Conservation (phyloP, 225 moss, liverwort and hornwort genomes). For the Marchantia polymorpha region DNA sequence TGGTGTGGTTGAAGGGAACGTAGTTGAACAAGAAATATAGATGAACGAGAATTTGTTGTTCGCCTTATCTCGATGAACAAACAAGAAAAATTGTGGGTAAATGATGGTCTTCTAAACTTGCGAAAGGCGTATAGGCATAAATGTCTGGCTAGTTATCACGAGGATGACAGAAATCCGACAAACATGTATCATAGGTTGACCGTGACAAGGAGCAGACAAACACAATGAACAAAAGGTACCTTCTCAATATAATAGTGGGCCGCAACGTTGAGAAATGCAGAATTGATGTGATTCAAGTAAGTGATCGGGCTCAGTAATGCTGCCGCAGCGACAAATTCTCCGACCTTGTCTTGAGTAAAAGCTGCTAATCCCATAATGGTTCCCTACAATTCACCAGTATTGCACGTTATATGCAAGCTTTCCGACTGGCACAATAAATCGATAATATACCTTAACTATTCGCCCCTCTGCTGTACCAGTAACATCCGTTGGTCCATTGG, state of each 20-base stretch:
- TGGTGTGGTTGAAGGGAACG: neutral
- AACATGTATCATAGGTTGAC: neutral
- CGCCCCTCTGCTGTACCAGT: too few relatives aligned
- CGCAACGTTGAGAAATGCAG: conserved; percentile 62
- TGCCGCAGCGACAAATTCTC: conserved; percentile 65
- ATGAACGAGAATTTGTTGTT: neutral
- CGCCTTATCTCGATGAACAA: neutral
- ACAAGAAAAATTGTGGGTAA: neutral
- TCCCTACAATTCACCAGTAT: conserved; percentile 47
- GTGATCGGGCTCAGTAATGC: conserved; percentile 88
- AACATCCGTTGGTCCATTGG: too few relatives aligned
- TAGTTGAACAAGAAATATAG: neutral
- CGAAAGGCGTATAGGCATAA: neutral
- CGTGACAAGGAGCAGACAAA: neutral
- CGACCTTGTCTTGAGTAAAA: conserved; percentile 57
- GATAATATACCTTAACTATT: too few relatives aligned
- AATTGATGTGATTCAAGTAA: conserved; percentile 82
- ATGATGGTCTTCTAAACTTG: neutral
- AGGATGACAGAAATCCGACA: neutral
- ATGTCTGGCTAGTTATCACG: neutral
- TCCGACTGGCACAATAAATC: too few relatives aligned
- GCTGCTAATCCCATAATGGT: conserved; percentile 93
- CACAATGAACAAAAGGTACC: conserved; percentile 2
- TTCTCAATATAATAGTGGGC: conserved; percentile 79
- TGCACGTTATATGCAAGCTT: neutral